Evolutionary conservation across 1,284 basidiomycete genomes (phyloP).

Genomic region (Apiotrichum sp.): DNA sequence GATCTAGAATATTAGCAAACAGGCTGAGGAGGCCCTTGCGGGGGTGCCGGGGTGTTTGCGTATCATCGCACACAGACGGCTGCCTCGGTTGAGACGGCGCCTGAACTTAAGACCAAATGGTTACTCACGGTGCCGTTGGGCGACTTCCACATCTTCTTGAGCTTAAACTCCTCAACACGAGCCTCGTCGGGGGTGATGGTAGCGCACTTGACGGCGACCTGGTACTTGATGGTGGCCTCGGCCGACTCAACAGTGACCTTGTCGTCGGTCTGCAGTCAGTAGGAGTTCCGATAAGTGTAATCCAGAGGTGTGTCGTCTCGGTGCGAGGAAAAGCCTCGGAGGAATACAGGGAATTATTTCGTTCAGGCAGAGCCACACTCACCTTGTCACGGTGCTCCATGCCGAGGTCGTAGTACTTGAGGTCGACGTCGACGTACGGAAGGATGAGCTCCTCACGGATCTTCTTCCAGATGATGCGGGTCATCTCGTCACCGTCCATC

Average conservation of each 20-base stretch:
- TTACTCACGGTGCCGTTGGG: slow-evolving; percentile 81
- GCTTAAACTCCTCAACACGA: slow-evolving; percentile 67
- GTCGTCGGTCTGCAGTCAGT: slow-evolving; percentile 69
- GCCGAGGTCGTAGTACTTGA: slow-evolving; percentile 97
- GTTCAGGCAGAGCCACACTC: slow-evolving; percentile 26
- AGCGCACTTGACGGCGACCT: slow-evolving; percentile 78
- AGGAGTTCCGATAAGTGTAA: neutral
- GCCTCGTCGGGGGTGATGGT: slow-evolving; percentile 96
- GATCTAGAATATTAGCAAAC: slow-evolving; percentile 54
- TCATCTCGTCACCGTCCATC: slow-evolving; percentile 97
- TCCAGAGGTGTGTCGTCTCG: too few relatives aligned
- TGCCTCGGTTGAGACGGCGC: neutral
- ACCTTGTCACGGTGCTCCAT: slow-evolving; percentile 85
- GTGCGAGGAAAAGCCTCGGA: slow-evolving; percentile 9
- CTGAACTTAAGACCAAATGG: too few relatives aligned
- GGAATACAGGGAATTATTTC: neutral
- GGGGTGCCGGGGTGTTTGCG: too few relatives aligned
- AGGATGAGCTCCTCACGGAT: slow-evolving; percentile 95
- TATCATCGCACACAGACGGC: neutral
- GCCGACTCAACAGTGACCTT: slow-evolving; percentile 89
- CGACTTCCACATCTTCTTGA: slow-evolving; percentile 97
- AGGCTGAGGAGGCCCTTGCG: neutral
- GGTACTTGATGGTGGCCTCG: slow-evolving; percentile 78
- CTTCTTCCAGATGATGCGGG: slow-evolving; percentile 97
- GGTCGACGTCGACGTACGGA: slow-evolving; percentile 88